phyloP scores from a whole-genome alignment of 257 asterid species.

The Vinca minor region DNA sequence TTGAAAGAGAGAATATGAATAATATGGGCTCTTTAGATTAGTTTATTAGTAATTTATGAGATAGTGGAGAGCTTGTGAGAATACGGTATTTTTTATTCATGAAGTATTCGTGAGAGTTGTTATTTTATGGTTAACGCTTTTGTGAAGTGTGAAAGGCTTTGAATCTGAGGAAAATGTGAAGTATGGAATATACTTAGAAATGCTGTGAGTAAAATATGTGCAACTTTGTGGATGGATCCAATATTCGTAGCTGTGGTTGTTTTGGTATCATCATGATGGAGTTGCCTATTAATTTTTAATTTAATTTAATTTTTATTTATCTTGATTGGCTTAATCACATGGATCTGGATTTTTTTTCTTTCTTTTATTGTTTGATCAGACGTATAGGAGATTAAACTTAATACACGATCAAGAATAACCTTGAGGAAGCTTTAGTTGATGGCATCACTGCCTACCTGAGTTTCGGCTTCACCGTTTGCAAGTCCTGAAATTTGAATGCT shows the following conservation, averaged over 20 bases:
- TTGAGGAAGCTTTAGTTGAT: neutral
- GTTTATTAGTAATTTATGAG: neutral
- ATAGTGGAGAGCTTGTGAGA: neutral
- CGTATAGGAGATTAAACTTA: neutral
- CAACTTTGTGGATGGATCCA: neutral
- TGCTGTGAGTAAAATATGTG: neutral
- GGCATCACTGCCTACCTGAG: neutral
- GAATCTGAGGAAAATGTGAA: neutral
- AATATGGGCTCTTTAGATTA: neutral
- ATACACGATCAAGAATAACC: neutral
- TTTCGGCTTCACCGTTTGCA: neutral
- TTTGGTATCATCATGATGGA: neutral
- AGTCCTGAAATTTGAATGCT: neutral
- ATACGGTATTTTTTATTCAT: neutral
- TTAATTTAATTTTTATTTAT: no score
- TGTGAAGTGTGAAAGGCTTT: neutral
- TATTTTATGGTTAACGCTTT: neutral
- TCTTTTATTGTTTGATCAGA: neutral
- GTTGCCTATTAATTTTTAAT: neutral
- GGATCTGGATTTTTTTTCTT: no score
- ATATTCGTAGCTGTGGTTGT: neutral
- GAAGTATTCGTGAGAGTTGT: neutral
- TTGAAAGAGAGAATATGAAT: neutral
- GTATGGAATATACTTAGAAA: neutral
- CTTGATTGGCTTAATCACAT: neutral